phyloP scores from a whole-genome alignment of 106 monocot species.

The Agapanthus africanus region DNA sequence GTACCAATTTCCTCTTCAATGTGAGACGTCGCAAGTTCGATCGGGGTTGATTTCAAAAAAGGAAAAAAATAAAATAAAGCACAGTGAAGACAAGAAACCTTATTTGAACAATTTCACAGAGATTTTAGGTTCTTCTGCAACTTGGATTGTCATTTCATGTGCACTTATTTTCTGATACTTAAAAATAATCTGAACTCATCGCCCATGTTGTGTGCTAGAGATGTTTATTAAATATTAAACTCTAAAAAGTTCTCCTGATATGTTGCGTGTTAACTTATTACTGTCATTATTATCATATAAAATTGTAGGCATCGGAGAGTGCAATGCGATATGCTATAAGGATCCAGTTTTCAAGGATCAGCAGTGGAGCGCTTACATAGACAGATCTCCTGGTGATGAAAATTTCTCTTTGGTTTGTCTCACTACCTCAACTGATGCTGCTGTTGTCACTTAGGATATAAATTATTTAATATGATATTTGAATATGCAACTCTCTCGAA shows the following conservation, averaged over 20 bases:
- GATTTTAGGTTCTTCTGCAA: neutral
- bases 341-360: constrained; percentile 94
- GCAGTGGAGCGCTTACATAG: constrained; percentile 85
- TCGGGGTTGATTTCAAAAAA: no score
- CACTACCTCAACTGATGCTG: neutral
- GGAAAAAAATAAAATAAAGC: no score
- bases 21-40: no score
- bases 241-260: neutral
- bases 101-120: neutral
- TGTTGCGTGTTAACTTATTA: neutral
- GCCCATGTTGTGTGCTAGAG: neutral
- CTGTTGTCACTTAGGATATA: neutral
- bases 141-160: neutral
- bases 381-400: constrained; percentile 89
- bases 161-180: neutral
- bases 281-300: neutral
- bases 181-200: neutral
- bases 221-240: neutral
- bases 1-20: no score
- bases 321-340: constrained; percentile 91
- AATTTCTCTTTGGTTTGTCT: constrained; percentile 75
- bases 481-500: no score
- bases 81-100: no score
- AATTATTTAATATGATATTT: neutral
- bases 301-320: constrained; percentile 69